A percentile compares a stretch with the other conserved stretches of the same genome.
These are phyloP conservation scores for Echria macrotheca DNA, from an alignment of 495 filamentous ascomycete species.

Conservation along the genomic window DNA sequence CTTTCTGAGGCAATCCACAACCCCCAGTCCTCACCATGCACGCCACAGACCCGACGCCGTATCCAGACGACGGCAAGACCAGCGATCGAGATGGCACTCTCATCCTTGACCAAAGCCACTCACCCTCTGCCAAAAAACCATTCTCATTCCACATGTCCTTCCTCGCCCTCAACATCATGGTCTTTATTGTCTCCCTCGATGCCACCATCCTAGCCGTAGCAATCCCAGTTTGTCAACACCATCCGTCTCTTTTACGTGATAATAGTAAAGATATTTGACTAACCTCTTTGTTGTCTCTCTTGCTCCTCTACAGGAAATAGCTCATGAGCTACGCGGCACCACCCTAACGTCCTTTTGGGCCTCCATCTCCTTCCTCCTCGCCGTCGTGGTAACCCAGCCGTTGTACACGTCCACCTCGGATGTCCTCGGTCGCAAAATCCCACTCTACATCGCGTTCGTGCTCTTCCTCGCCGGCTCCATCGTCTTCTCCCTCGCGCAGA, in stretches of 20 bases:
- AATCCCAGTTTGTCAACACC: constrained; percentile 2
- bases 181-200: constrained; percentile 5
- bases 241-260: no score
- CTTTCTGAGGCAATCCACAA: no score
- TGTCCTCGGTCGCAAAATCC: constrained; percentile 70
- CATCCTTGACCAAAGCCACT: no score
- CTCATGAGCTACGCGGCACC: constrained; percentile 42
- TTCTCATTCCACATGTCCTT: constrained; percentile 2
- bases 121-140: neutral
- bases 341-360: constrained; percentile 58
- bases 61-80: no score
- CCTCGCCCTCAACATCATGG: constrained; percentile 2
- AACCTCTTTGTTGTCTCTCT: no score
- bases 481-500: constrained; percentile 58
- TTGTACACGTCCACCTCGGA: constrained; percentile 45
- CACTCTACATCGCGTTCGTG: constrained; percentile 57
- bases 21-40: no score
- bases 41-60: no score
- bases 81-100: no score
- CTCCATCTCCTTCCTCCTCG: constrained; percentile 50
- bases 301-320: constrained; percentile 23
- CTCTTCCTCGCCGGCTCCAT: constrained; percentile 61
- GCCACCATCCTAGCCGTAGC: constrained; percentile 20
- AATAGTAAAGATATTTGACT: no score
- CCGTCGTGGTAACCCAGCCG: constrained; percentile 41